Conservation (phyloP, 805 yeast genomes). For the Metschnikowia proteae region DNA sequence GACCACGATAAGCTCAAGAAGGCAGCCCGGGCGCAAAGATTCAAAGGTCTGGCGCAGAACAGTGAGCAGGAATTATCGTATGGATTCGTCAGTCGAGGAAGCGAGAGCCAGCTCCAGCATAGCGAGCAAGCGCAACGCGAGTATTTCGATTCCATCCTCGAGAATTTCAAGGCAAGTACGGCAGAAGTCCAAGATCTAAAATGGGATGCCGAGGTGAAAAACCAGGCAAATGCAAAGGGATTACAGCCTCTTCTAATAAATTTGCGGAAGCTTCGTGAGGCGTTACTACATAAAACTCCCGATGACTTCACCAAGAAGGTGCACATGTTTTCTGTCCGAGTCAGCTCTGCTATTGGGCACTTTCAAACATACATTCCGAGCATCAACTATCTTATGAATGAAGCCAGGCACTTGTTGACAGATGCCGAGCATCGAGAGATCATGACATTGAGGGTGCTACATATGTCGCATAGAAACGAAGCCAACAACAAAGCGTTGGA, state of each 20-base stretch:
- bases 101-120: constrained; percentile 45
- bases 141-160: constrained; percentile 37
- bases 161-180: constrained; percentile 7
- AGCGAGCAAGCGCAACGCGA: constrained; percentile 40
- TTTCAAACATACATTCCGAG: constrained; percentile 55
- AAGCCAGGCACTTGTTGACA: constrained; percentile 20
- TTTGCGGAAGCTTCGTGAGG: constrained; percentile 53
- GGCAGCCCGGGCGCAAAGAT: not conserved
- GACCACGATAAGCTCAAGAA: not conserved
- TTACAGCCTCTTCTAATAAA: constrained; percentile 21
- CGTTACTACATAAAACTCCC: constrained; percentile 39
- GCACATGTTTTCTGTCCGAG: constrained; percentile 44
- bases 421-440: constrained; percentile 37
- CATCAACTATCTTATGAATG: constrained; percentile 39
- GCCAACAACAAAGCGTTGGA: constrained; percentile 31
- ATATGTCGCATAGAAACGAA: constrained; percentile 39
- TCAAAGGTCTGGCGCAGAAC: not conserved
- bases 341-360: constrained; percentile 44
- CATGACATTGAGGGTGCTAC: constrained; percentile 42
- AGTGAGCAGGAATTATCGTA: constrained; percentile 17
- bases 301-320: constrained; percentile 43
- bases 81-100: constrained; percentile 62
- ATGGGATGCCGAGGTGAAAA: not conserved
- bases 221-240: not conserved
- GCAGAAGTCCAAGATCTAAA: not conserved